Evolutionary conservation across 2,329 filamentous ascomycete genomes (phyloP).

Genomic region (Nigrospora osmanthi): DNA sequence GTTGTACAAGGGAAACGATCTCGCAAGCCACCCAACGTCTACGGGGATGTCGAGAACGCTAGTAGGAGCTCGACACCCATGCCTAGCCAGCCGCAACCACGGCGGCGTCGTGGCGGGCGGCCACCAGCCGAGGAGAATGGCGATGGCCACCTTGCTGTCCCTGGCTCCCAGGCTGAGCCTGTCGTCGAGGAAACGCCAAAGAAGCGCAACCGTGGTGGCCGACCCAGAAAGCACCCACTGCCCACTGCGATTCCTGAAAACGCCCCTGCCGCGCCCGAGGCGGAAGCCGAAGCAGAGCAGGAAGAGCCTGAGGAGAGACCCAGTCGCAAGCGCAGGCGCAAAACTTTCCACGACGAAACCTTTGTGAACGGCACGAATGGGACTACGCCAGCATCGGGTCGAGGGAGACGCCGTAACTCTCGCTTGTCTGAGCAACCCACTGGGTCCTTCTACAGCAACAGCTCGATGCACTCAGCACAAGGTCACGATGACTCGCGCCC

Average conservation of each 20-base stretch:
- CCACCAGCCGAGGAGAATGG: slow-evolving; percentile 13
- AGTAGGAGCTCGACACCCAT: slow-evolving; percentile 45
- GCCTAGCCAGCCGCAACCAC: slow-evolving; percentile 14
- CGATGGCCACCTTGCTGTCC: slow-evolving; percentile 3
- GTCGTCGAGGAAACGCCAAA: slow-evolving; percentile 14
- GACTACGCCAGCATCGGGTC: background rate
- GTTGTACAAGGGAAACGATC: slow-evolving; percentile 44
- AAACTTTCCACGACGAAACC: slow-evolving; percentile 3
- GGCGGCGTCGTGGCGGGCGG: slow-evolving; percentile 15
- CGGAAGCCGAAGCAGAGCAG: slow-evolving; percentile 2
- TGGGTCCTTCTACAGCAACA: slow-evolving; percentile 29
- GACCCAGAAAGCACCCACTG: slow-evolving; percentile 18
- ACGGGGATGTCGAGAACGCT: slow-evolving; percentile 40
- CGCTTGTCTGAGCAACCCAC: slow-evolving; percentile 28
- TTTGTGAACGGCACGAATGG: slow-evolving; percentile 3
- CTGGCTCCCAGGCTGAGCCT: slow-evolving; percentile 5
- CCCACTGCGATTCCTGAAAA: slow-evolving; percentile 12
- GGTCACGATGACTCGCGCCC: slow-evolving; percentile 40
- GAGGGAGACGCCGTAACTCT: slow-evolving; percentile 8
- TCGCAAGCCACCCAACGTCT: slow-evolving; percentile 42
- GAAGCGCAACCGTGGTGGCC: slow-evolving; percentile 21
- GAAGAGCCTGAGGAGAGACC: slow-evolving; percentile 4
- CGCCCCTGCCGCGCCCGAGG: slow-evolving; percentile 4
- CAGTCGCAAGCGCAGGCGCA: slow-evolving; percentile 7
- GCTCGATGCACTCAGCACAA: slow-evolving; percentile 23